Evolutionary conservation across 371 early-diverging fungal species (phyloP).

Genomic region (Paraphysoderma sedebokerense): DNA sequence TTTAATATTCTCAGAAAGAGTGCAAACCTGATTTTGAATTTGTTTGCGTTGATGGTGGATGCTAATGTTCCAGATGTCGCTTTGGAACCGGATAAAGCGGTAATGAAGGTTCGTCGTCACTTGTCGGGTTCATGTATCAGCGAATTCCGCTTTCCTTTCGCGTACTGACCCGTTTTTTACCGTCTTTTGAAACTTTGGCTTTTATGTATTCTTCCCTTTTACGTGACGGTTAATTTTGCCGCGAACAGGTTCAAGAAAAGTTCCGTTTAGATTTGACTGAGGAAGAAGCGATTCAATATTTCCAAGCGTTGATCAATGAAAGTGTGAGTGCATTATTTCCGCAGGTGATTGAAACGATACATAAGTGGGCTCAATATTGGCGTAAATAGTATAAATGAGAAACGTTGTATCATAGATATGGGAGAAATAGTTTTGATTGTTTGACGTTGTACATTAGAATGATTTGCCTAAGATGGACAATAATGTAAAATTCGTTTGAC

Average conservation of each 20-base stretch:
- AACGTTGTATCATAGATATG: no score
- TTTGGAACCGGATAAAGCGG: conserved; percentile 90
- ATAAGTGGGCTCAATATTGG: conserved; percentile 86
- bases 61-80: conserved; percentile 90
- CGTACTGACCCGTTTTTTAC: not conserved
- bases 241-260: conserved; percentile 75
- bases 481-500: no score
- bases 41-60: conserved; percentile 89
- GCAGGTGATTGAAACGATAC: conserved; percentile 91
- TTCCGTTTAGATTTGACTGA: conserved; percentile 82
- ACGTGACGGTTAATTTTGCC: not conserved
- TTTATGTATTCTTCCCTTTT: no score
- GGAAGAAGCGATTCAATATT: conserved; percentile 83
- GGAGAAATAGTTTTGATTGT: no score
- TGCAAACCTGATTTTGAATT: conserved; percentile 82
- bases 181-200: no score
- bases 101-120: conserved; percentile 48
- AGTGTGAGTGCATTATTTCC: conserved; percentile 89
- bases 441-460: no score
- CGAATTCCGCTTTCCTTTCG: no score
- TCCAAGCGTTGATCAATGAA: conserved; percentile 80
- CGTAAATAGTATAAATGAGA: conserved; percentile 43
- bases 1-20: conserved; percentile 80
- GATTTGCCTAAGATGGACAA: no score
- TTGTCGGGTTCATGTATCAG: not conserved